Percentiles rank a stretch among this genome's conserved stretches.
Conservation (phyloP, 257 asterid species). For the Verbascum thapsus region DNA sequence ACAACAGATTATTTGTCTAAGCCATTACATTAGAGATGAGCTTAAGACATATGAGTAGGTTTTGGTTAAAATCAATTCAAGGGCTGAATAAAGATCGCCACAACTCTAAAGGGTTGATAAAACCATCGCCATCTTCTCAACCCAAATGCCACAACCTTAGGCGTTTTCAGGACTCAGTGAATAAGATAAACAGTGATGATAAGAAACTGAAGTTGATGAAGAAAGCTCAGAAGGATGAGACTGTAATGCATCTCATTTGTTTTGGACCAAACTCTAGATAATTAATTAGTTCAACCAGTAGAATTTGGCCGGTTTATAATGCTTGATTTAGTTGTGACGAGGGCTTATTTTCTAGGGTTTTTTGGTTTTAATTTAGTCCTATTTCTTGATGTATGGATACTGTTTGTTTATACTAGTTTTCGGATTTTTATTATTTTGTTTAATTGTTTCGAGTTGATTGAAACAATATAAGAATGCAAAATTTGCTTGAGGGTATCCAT, state of each 20-base stretch:
- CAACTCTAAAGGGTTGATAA: background rate
- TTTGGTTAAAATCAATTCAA: background rate
- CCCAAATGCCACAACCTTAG: background rate
- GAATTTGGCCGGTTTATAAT: too few relatives aligned
- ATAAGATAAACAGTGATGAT: background rate
- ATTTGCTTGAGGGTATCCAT: too few relatives aligned
- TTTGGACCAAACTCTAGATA: constrained; percentile 22
- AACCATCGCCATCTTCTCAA: background rate
- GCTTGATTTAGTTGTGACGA: too few relatives aligned
- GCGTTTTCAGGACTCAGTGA: background rate
- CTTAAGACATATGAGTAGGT: background rate
- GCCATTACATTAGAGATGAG: background rate
- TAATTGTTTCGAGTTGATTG: too few relatives aligned
- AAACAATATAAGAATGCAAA: too few relatives aligned
- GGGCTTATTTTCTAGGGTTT: too few relatives aligned
- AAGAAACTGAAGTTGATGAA: background rate
- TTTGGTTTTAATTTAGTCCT: too few relatives aligned
- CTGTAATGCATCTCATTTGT: constrained; percentile 19
- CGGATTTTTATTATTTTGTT: too few relatives aligned
- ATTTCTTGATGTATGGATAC: too few relatives aligned
- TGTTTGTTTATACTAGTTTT: too few relatives aligned
- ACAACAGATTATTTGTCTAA: too few relatives aligned
- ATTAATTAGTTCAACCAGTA: background rate
- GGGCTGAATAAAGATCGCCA: background rate
- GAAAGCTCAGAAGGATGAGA: background rate